These are phyloP conservation scores for Ganoderma sp. DNA, from an alignment of 1,284 basidiomycete genomes.

Conservation along the genomic window DNA sequence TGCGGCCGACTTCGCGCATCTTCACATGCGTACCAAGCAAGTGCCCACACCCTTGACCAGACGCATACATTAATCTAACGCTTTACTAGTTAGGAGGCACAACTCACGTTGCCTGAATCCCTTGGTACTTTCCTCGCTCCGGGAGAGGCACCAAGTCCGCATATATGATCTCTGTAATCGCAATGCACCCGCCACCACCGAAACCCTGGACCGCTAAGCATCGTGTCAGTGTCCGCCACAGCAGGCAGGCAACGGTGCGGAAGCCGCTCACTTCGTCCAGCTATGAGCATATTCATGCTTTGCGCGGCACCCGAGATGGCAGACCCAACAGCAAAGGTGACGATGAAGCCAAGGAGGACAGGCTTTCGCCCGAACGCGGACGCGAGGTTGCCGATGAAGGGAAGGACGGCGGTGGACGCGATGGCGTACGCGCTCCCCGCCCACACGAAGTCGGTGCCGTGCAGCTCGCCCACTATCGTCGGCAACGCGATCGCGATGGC, in stretches of 20 bases:
- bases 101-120: slow-evolving; percentile 32
- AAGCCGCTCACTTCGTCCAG: slow-evolving; percentile 24
- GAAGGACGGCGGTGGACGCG: slow-evolving; percentile 38
- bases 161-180: slow-evolving; percentile 46
- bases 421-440: slow-evolving; percentile 38
- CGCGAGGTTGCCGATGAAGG: slow-evolving; percentile 37
- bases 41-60: neutral
- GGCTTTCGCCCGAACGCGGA: slow-evolving; percentile 44
- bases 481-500: slow-evolving; percentile 43
- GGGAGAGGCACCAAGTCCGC: slow-evolving; percentile 50
- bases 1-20: no score
- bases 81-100: no score
- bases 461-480: slow-evolving; percentile 40
- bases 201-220: slow-evolving; percentile 49
- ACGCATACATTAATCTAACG: no score
- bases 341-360: slow-evolving; percentile 40
- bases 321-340: slow-evolving; percentile 45
- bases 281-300: slow-evolving; percentile 45
- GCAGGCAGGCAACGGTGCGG: neutral
- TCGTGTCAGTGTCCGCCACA: neutral
- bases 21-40: slow-evolving; percentile 1
- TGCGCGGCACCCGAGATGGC: slow-evolving; percentile 44
- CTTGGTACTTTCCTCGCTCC: slow-evolving; percentile 46
- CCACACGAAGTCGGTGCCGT: slow-evolving; percentile 42
- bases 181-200: slow-evolving; percentile 48